phyloP scores from a whole-genome alignment of 2,329 filamentous ascomycete species.

The Plectosphaerella sp. region DNA sequence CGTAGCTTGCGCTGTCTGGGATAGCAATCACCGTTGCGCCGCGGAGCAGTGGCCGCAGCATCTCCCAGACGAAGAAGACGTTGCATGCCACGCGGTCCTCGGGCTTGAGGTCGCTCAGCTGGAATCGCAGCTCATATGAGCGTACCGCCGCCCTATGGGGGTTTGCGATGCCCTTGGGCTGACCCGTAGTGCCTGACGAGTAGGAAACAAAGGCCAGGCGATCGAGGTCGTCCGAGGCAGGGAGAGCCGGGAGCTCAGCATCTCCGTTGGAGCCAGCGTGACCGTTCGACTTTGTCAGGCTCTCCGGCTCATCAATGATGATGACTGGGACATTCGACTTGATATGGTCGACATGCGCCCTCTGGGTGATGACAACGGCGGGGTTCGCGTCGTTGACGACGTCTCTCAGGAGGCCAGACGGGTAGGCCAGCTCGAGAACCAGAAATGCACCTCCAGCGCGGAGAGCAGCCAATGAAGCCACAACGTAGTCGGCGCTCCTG shows the following conservation, averaged over 20 bases:
- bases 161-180: conserved; percentile 79
- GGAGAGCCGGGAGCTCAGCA: conserved; percentile 44
- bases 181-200: conserved; percentile 72
- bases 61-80: conserved; percentile 86
- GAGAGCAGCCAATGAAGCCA: conserved; percentile 73
- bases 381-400: conserved; percentile 74
- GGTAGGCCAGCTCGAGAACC: conserved; percentile 76
- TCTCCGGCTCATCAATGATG: conserved; percentile 48
- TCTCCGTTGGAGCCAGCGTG: conserved; percentile 20
- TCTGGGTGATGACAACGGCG: conserved; percentile 64
- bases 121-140: conserved; percentile 71
- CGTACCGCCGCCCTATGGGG: conserved; percentile 69
- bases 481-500: conserved; percentile 73
- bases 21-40: conserved; percentile 73
- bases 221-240: conserved; percentile 65
- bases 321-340: conserved; percentile 60
- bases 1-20: conserved; percentile 73
- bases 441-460: conserved; percentile 76
- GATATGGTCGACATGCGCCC: conserved; percentile 60
- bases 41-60: conserved; percentile 68
- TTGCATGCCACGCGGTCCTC: conserved; percentile 82
- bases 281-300: conserved; percentile 14
- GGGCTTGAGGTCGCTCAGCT: conserved; percentile 61
- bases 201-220: conserved; percentile 77
- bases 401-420: conserved; percentile 67